phyloP scores from a whole-genome alignment of 2,329 filamentous ascomycete genomes.

The Diaporthe humulicola region DNA sequence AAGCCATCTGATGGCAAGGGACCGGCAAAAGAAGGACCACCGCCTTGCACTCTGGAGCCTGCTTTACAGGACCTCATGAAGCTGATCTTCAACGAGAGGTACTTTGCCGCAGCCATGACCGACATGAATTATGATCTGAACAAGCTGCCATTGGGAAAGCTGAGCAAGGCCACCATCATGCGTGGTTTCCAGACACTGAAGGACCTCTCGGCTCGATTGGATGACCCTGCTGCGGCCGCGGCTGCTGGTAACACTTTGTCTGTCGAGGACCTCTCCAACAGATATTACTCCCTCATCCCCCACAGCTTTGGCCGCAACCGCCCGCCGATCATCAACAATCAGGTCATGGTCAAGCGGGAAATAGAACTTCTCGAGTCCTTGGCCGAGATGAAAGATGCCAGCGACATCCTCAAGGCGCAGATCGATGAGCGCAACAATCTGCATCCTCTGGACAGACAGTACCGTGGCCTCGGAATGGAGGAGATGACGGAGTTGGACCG shows the following conservation, averaged over 20 bases:
- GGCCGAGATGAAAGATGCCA: constrained; percentile 87
- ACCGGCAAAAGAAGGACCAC: constrained; percentile 49
- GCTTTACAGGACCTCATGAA: constrained; percentile 78
- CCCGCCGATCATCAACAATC: constrained; percentile 75
- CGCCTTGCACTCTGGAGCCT: constrained; percentile 69
- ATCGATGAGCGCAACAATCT: constrained; percentile 63
- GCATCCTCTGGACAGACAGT: constrained; percentile 80
- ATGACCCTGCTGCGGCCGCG: constrained; percentile 62
- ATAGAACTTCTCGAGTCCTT: constrained; percentile 84
- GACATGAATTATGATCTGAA: constrained; percentile 78
- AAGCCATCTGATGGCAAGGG: constrained; percentile 48
- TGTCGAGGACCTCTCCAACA: constrained; percentile 76
- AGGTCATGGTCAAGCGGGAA: constrained; percentile 76
- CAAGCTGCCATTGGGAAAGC: constrained; percentile 86
- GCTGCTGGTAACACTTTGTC: constrained; percentile 58
- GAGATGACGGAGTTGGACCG: constrained; percentile 81
- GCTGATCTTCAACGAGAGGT: constrained; percentile 85
- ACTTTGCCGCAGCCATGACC: constrained; percentile 76
- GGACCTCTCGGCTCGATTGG: constrained; percentile 77
- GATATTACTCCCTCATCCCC: constrained; percentile 85
- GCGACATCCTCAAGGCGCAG: constrained; percentile 80
- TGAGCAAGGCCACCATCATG: constrained; percentile 83
- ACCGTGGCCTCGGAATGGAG: constrained; percentile 76
- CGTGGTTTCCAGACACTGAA: constrained; percentile 84
- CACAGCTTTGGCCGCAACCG: constrained; percentile 82